phyloP scores from a whole-genome alignment of 352 stramenopile species.

The Globisporangium takayamanum region DNA sequence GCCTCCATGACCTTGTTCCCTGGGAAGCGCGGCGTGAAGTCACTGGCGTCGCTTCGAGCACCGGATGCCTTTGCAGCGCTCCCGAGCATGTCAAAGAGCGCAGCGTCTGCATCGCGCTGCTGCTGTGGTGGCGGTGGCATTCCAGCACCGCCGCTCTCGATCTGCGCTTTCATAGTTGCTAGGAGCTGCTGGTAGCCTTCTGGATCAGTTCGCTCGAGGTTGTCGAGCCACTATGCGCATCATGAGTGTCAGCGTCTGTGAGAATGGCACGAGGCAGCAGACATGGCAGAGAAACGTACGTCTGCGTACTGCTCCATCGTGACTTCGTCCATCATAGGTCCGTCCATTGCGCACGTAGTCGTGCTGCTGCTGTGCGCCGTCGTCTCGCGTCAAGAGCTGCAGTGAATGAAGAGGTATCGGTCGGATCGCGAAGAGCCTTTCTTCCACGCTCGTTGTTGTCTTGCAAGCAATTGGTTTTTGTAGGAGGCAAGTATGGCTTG shows the following conservation, averaged over 20 bases:
- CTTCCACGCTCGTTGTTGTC: background rate
- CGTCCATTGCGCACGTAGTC: conserved; percentile 30
- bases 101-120: conserved; percentile 23
- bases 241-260: background rate
- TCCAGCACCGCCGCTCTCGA: conserved; percentile 24
- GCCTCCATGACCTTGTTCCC: conserved; percentile 69
- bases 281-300: conserved; percentile 21
- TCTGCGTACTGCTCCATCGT: conserved; percentile 69
- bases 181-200: conserved; percentile 59
- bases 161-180: conserved; percentile 54
- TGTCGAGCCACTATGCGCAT: conserved; percentile 49
- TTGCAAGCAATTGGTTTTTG: background rate
- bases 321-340: conserved; percentile 48
- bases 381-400: too few relatives aligned
- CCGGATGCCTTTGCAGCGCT: conserved; percentile 5
- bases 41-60: conserved; percentile 6
- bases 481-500: background rate
- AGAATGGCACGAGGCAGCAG: background rate
- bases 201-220: conserved; percentile 62
- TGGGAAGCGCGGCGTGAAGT: conserved; percentile 59
- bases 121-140: background rate
- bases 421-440: background rate
- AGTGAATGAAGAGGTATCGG: background rate
- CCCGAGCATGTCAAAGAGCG: conserved; percentile 48
- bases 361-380: too few relatives aligned